phyloP scores from a whole-genome alignment of 2,329 filamentous ascomycete genomes.

The Alternaria atra region DNA sequence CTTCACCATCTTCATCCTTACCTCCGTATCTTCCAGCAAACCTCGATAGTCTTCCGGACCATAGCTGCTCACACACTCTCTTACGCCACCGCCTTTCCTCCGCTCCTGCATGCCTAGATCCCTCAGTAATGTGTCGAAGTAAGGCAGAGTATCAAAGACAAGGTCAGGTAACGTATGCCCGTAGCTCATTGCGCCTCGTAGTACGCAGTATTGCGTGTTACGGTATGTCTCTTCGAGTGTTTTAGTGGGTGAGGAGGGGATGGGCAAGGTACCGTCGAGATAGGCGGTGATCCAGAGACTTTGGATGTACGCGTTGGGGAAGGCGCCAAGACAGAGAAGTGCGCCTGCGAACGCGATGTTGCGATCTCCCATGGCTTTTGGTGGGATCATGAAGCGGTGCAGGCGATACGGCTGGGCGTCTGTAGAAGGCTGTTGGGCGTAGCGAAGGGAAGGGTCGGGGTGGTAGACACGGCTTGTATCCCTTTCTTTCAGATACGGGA shows the following conservation, averaged over 20 bases:
- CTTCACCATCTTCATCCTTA: constrained; percentile 37
- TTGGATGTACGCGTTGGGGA: constrained; percentile 52
- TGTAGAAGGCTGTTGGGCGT: constrained; percentile 14
- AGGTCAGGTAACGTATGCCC: constrained; percentile 65
- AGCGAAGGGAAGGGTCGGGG: constrained; percentile 28
- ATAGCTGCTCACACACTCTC: constrained; percentile 35
- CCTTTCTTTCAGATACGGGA: constrained; percentile 29
- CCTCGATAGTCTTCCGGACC: constrained; percentile 65
- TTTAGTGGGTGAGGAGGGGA: constrained; percentile 22
- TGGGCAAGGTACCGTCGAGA: constrained; percentile 62
- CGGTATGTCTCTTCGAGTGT: constrained; percentile 59
- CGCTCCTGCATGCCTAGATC: constrained; percentile 33
- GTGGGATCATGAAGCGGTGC: constrained; percentile 56
- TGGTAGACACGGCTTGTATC: constrained; percentile 28
- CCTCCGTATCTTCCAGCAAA: constrained; percentile 61
- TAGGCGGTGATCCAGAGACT: constrained; percentile 66
- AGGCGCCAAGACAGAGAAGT: constrained; percentile 49
- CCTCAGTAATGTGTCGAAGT: constrained; percentile 36
- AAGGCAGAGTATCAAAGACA: constrained; percentile 42
- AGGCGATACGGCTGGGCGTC: constrained; percentile 45
- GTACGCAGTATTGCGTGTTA: constrained; percentile 73
- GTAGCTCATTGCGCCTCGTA: constrained; percentile 77
- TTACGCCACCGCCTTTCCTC: constrained; percentile 30
- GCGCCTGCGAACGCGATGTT: constrained; percentile 36
- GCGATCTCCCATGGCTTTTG: constrained; percentile 14